A percentile compares a stretch with the other conserved stretches of the same genome.
These are phyloP conservation scores for Uncinocarpus reesii DNA, from an alignment of 2,329 filamentous ascomycete genomes.

Conservation along the genomic window DNA sequence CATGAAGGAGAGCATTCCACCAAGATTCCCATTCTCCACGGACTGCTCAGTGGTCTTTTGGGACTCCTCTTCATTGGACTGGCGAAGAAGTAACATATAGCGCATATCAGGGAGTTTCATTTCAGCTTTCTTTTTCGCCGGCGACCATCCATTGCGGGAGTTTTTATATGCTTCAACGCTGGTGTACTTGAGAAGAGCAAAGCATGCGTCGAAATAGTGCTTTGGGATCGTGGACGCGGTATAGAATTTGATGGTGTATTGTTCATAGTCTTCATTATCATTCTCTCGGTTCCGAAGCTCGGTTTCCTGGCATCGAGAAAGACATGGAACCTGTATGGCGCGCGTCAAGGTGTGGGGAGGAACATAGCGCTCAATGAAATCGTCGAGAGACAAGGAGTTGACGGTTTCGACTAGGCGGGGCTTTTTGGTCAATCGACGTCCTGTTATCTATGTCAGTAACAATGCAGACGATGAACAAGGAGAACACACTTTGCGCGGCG, in stretches of 20 bases:
- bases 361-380: slow-evolving; percentile 33
- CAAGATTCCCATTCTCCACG: slow-evolving; percentile 10
- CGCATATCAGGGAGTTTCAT: slow-evolving; percentile 51
- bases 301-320: not conserved
- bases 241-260: slow-evolving; percentile 25
- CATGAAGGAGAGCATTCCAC: slow-evolving; percentile 46
- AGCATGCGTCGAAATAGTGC: slow-evolving; percentile 41
- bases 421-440: not conserved
- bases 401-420: slow-evolving; percentile 31
- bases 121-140: slow-evolving; percentile 44
- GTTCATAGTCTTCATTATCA: not conserved
- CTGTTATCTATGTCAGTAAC: not conserved
- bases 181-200: slow-evolving; percentile 45
- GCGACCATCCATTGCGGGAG: slow-evolving; percentile 47
- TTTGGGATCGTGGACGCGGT: slow-evolving; percentile 30
- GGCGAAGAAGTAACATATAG: slow-evolving; percentile 43
- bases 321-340: slow-evolving; percentile 9
- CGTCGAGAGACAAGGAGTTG: slow-evolving; percentile 31
- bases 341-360: slow-evolving; percentile 16
- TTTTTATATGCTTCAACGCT: slow-evolving; percentile 44
- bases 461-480: not conserved
- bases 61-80: not conserved
- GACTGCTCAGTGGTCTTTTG: not conserved
- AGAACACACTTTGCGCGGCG: not conserved
- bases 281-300: not conserved